phyloP scores from a whole-genome alignment of 305 asterid genomes.

The Fraxinus xanthoxyloides region DNA sequence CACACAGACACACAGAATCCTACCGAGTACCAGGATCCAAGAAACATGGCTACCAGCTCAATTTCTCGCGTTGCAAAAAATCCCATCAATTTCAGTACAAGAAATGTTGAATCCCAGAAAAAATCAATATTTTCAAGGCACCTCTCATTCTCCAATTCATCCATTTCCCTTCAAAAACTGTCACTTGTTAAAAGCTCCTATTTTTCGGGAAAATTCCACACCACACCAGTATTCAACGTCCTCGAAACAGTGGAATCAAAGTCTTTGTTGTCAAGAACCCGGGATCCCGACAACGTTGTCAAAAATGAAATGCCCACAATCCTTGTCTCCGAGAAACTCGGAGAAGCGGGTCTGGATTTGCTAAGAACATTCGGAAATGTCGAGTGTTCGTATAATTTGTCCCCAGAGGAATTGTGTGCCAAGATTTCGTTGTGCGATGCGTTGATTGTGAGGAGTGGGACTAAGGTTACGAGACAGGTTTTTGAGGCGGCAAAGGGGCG shows the following conservation, averaged over 20 bases:
- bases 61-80: neutral
- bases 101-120: neutral
- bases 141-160: neutral
- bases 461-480: conserved; percentile 89
- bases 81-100: neutral
- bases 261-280: conserved; percentile 31
- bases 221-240: conserved; percentile 22
- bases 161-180: conserved; percentile 4
- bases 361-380: conserved; percentile 57
- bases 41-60: neutral
- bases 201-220: neutral
- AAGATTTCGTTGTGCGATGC: conserved; percentile 77
- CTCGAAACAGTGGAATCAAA: conserved; percentile 38
- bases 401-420: conserved; percentile 63
- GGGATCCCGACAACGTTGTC: conserved; percentile 29
- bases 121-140: neutral
- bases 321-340: conserved; percentile 91
- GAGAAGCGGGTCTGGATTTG: conserved; percentile 79
- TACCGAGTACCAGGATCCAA: neutral
- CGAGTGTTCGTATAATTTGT: conserved; percentile 62
- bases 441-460: conserved; percentile 88
- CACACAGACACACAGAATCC: neutral
- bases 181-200: neutral
- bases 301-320: conserved; percentile 55
- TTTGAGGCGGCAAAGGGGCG: conserved; percentile 82